Conservation (phyloP, 768 basidiomycete species). For the Lentinula guzmanii region DNA sequence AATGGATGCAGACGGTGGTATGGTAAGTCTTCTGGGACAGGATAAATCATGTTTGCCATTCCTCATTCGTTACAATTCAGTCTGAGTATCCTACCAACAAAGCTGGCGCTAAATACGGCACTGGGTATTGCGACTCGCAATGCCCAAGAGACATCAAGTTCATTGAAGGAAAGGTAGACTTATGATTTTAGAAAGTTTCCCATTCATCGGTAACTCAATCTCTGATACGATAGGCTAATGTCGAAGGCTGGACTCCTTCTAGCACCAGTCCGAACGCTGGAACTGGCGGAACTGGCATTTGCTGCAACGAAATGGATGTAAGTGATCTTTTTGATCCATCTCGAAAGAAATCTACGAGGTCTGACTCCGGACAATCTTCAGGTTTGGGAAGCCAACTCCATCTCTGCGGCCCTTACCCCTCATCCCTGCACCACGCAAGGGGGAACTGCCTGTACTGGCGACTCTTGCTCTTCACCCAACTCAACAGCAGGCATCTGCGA, state of each 20-base stretch:
- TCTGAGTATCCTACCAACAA: slow-evolving; percentile 26
- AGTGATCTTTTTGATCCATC: background rate
- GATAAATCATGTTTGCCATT: slow-evolving; percentile 22
- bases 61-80: slow-evolving; percentile 17
- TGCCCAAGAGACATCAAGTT: slow-evolving; percentile 44
- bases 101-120: slow-evolving; percentile 26
- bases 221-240: slow-evolving; percentile 25
- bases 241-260: slow-evolving; percentile 24
- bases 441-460: slow-evolving; percentile 29
- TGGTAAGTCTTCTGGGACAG: slow-evolving; percentile 1
- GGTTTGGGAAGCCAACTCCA: slow-evolving; percentile 38
- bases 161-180: slow-evolving; percentile 38
- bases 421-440: slow-evolving; percentile 30
- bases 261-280: slow-evolving; percentile 29
- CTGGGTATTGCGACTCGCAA: slow-evolving; percentile 22
- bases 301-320: slow-evolving; percentile 37
- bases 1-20: slow-evolving; percentile 48
- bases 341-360: background rate
- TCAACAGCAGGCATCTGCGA: slow-evolving; percentile 32
- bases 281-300: slow-evolving; percentile 23
- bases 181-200: slow-evolving; percentile 22
- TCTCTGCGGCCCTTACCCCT: slow-evolving; percentile 34
- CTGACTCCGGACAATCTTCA: background rate
- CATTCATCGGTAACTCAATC: slow-evolving; percentile 20
- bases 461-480: slow-evolving; percentile 20